These are phyloP conservation scores for Leishmania guyanensis DNA, from an alignment of 208 protist species.

Conservation along the genomic window DNA sequence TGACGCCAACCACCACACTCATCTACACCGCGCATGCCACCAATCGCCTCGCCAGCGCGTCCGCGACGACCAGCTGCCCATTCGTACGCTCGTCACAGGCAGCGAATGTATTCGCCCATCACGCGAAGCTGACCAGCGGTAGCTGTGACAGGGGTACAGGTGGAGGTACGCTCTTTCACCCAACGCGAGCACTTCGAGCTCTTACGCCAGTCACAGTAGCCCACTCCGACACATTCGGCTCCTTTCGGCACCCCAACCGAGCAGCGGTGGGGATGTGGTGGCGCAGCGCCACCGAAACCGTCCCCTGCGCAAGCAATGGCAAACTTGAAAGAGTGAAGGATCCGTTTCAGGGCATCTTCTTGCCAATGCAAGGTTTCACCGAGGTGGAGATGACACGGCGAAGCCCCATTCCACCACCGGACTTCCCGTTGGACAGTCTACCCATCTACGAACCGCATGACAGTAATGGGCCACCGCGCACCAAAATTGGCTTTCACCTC, in stretches of 20 bases:
- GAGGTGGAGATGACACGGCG: background rate
- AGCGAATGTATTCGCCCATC: background rate
- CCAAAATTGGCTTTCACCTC: constrained; percentile 23
- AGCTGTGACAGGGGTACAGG: background rate
- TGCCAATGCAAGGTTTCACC: background rate
- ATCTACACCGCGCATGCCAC: background rate
- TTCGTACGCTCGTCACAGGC: background rate
- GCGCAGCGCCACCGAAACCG: constrained; percentile 2
- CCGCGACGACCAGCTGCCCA: background rate
- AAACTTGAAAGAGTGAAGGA: background rate
- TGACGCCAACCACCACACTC: background rate
- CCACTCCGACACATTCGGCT: background rate
- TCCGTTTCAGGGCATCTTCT: constrained; percentile 6
- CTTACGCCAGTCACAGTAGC: constrained; percentile 12
- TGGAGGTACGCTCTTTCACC: constrained; percentile 1
- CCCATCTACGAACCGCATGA: constrained; percentile 59
- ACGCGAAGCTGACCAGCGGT: background rate
- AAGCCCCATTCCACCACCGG: constrained; percentile 7
- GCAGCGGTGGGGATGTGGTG: constrained; percentile 10
- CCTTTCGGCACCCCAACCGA: background rate
- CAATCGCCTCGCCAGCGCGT: background rate
- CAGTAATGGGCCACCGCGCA: constrained; percentile 43
- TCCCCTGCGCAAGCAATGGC: background rate
- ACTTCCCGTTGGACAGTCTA: constrained; percentile 43
- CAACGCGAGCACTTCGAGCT: constrained; percentile 10